Evolutionary conservation across 2,329 filamentous ascomycete genomes (phyloP), one percentile per base, ranked within the genome.

Genomic region (Falciphora oryzae): DNA sequence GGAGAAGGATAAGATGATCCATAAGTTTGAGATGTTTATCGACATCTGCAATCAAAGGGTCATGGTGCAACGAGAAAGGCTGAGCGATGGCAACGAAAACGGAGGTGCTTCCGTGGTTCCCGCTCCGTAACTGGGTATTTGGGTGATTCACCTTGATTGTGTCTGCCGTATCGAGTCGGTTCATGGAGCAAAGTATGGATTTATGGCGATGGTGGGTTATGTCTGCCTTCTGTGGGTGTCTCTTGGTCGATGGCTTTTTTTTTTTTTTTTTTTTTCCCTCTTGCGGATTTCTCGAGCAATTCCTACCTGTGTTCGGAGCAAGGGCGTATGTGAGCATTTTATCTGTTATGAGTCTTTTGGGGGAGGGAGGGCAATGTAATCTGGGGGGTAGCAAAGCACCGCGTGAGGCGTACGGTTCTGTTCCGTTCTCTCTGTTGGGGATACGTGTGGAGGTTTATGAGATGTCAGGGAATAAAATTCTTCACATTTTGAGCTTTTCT

Each of bases 21-120:
- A 81, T 66, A 86, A 83, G 71, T 89, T 88, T 69, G 86, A 89
- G 74, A 86, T 87, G 82, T 89, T 89, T 64, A 88, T 89, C 70
- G 86, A 89, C 73, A 87, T 89, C 64, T 89, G 86, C 72, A 89
- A 89, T 69, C 81, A 87, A 72, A 78, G 86, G 62, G 86, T 89
- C 67, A 89, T 89, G 79, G 78, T 87, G 63, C 84, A 86, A 72
- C 77, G 85, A 62, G 82, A 86, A 70, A 79, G 82, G 67, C 76
- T 88, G 18, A 69, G 67, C 1, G 73, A 72, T 58, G 70, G 67
- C 65, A 72, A 71, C 28, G 73, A 74, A n/a, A 67, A 66, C 31
- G 65, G 63, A 11, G 57, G 44, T 18, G 66, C 65, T 4, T 62
- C 53, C 13, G 29, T 57, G 3, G 29, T 16, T 27, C 22, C 29